Base-by-base conservation (phyloP, 805 yeast genomes). In the Candida golubevii region DNA sequence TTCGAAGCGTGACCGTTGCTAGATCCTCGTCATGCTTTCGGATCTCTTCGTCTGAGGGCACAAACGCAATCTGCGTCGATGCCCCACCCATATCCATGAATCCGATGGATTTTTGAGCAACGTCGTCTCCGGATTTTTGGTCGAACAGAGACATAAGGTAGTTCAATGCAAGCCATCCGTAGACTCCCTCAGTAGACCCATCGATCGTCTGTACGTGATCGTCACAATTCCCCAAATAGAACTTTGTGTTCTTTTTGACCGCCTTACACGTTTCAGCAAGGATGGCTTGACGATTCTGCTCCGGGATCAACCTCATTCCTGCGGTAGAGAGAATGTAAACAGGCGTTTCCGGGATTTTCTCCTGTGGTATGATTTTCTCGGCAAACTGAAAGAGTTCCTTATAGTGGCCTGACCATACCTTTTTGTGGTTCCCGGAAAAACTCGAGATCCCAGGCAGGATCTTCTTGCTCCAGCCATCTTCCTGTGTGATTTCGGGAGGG, bases 81-180 rank as follows among this genome's bases (percentile, higher is more conserved):
- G 99, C 99, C 11, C 99, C 99, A 12, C 99, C 99, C 99, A 93
- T 93, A 63, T 93, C 99, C 91, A 93, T 85, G 56, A 93, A 91
- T 5, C 99, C 99, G 51, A 77, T 83, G 0, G 96, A 81, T n/a
- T 65, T 64, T 54, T 77, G 85, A 4, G 38, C 53, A 9, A 59
- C 61, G 2, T 50, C 43, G 26, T 14, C 39, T 26, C 33, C 35
- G 53, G 74, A 77, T 42, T 74, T 61, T 11, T 8, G 13, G 48
- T 82, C 72, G 39, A 86, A 69, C 47, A 78, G 78, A 1, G 86
- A 84, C 64, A 84, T 76, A 44, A 93, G 65, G 64, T 91, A 93
- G 61, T 93, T 93, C 38, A 93, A 70, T 0, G 91, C 93, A 28
- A 93, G 63, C 99, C 99, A 93, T 12, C 99, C 99, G 59, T 88